Conservation (phyloP, 257 asterid genomes). For the Ballota nigra region DNA sequence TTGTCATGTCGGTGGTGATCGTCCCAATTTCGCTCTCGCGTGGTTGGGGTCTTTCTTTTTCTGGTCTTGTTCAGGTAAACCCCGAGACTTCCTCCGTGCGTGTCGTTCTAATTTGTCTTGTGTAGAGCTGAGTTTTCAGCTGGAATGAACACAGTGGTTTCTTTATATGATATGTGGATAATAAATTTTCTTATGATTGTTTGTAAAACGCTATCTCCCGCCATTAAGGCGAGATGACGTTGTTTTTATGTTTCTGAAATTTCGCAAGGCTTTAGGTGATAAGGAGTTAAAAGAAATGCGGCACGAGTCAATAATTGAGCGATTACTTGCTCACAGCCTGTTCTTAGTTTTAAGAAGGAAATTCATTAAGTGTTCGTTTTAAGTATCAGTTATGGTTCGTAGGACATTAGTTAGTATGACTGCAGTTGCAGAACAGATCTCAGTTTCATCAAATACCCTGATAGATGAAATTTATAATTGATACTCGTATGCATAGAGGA, state of each 20-base stretch:
- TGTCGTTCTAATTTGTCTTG: background rate
- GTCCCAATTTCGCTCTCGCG: slow-evolving; percentile 75
- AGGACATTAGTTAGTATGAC: background rate
- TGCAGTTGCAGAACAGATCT: background rate
- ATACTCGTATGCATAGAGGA: background rate
- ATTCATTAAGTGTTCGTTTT: background rate
- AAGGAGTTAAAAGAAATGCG: background rate
- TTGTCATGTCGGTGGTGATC: slow-evolving; percentile 97
- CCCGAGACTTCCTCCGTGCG: background rate
- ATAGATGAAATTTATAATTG: background rate
- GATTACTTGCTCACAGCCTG: background rate
- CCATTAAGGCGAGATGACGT: background rate
- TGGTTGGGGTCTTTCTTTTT: slow-evolving; percentile 89
- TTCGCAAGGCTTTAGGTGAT: background rate
- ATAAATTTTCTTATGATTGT: background rate
- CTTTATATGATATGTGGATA: background rate
- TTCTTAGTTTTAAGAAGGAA: background rate
- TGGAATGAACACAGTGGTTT: background rate
- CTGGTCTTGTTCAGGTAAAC: slow-evolving; percentile 91
- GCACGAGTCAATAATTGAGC: background rate
- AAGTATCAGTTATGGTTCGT: background rate
- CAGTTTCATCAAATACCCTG: background rate
- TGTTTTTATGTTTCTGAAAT: background rate
- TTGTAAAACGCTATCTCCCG: background rate
- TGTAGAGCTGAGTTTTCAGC: background rate